Evolutionary conservation across 495 filamentous ascomycete species (phyloP).

Genomic region (Penicillium egyptiacum): DNA sequence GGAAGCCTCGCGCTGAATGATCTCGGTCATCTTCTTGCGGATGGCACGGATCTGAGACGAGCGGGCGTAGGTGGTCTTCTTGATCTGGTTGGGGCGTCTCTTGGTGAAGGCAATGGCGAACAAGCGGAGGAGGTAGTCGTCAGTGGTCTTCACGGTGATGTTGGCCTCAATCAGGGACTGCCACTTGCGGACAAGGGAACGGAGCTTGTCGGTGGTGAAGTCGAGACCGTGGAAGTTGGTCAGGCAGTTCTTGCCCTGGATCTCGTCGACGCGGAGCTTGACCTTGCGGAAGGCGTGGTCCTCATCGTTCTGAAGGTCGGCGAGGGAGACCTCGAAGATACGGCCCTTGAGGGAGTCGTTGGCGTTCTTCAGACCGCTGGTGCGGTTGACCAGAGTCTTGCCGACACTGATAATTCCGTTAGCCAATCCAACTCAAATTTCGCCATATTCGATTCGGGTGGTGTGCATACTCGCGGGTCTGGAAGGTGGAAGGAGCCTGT

Average conservation of each 20-base stretch:
- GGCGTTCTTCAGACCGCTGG: slow-evolving; percentile 98
- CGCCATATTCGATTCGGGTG: slow-evolving; percentile 11
- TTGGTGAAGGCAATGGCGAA: slow-evolving; percentile 99
- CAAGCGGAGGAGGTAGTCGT: slow-evolving; percentile 97
- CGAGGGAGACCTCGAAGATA: slow-evolving; percentile 97
- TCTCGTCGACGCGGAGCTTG: slow-evolving; percentile 97
- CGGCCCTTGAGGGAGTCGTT: slow-evolving; percentile 98
- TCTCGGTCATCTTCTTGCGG: slow-evolving; percentile 99
- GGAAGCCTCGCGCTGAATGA: slow-evolving; percentile 92
- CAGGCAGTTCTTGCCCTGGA: slow-evolving; percentile 99
- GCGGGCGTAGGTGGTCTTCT: slow-evolving; percentile 98
- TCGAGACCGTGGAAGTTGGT: slow-evolving; percentile 99
- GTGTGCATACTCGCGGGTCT: slow-evolving; percentile 84
- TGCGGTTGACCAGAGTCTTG: slow-evolving; percentile 98
- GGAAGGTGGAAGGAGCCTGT: slow-evolving; percentile 93
- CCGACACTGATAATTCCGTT: slow-evolving; percentile 68
- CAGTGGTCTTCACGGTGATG: slow-evolving; percentile 98
- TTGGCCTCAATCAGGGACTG: slow-evolving; percentile 99
- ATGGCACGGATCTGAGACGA: slow-evolving; percentile 96
- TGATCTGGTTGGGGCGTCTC: slow-evolving; percentile 97
- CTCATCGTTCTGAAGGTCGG: slow-evolving; percentile 98
- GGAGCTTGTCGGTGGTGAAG: slow-evolving; percentile 99
- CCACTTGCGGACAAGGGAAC: slow-evolving; percentile 99
- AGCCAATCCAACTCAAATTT: slow-evolving; percentile 9
- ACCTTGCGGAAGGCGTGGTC: slow-evolving; percentile 99